phyloP scores from a whole-genome alignment of 1,284 basidiomycete species.

The Cronartium quercuum region DNA sequence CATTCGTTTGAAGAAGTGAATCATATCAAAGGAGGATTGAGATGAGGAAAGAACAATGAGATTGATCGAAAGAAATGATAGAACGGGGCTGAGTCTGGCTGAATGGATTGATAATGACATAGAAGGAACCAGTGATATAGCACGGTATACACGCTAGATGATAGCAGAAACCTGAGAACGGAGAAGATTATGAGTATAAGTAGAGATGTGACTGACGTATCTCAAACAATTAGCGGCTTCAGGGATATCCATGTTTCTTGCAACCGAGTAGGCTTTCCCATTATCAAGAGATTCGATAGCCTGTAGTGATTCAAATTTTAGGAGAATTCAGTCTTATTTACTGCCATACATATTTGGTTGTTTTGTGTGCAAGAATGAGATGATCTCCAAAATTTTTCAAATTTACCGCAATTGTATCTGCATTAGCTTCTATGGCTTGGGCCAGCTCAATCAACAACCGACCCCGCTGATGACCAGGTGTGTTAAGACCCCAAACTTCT shows the following conservation, averaged over 20 bases:
- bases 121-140: no score
- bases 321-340: neutral
- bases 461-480: slow-evolving; percentile 60
- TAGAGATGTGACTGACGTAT: slow-evolving; percentile 40
- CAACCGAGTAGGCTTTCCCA: slow-evolving; percentile 69
- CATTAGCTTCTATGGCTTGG: slow-evolving; percentile 63
- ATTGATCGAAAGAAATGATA: no score
- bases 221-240: slow-evolving; percentile 58
- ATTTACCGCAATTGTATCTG: slow-evolving; percentile 58
- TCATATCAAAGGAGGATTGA: no score
- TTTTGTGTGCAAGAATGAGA: slow-evolving; percentile 40
- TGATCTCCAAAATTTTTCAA: no score
- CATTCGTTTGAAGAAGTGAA: no score
- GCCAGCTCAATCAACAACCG: slow-evolving; percentile 69
- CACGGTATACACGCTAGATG: no score
- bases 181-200: no score
- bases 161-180: no score
- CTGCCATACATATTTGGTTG: slow-evolving; percentile 1
- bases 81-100: no score
- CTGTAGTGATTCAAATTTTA: neutral
- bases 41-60: no score
- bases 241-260: slow-evolving; percentile 64
- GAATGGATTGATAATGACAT: no score
- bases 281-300: slow-evolving; percentile 59
- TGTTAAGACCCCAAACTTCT: slow-evolving; percentile 70